Percentiles rank a stretch among this genome's conserved stretches.
Evolutionary conservation across 1,139 yeast species (phyloP).

Genomic region (Groenewaldozyma auringiensis): DNA sequence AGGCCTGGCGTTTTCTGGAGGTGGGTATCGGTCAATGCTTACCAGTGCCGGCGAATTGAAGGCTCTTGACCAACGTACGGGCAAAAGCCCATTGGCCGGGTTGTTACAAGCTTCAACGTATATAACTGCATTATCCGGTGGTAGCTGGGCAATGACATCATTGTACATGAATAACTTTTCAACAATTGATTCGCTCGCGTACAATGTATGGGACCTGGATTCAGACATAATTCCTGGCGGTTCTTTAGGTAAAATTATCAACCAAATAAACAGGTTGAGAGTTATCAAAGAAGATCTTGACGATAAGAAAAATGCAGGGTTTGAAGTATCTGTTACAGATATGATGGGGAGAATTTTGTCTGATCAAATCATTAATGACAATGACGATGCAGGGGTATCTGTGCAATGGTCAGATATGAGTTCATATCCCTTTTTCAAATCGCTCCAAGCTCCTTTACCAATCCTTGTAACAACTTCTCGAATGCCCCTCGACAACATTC

Average conservation of each 20-base stretch:
- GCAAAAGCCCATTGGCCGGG: constrained; percentile 59
- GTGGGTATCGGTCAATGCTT: constrained; percentile 79
- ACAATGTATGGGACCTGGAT: constrained; percentile 60
- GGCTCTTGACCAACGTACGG: constrained; percentile 64
- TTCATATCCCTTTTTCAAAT: constrained; percentile 42
- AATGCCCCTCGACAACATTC: constrained; percentile 49
- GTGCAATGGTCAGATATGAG: constrained; percentile 58
- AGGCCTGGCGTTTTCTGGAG: constrained; percentile 72
- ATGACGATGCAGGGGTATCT: constrained; percentile 49
- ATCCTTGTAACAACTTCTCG: constrained; percentile 71
- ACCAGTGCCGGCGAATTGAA: constrained; percentile 71
- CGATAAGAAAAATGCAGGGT: constrained; percentile 60
- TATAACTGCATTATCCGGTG: constrained; percentile 73
- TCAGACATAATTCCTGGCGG: constrained; percentile 27
- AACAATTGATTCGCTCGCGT: constrained; percentile 49
- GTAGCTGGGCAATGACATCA: constrained; percentile 79
- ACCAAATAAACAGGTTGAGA: constrained; percentile 25
- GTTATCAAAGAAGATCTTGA: constrained; percentile 23
- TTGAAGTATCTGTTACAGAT: constrained; percentile 61
- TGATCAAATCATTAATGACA: constrained; percentile 51
- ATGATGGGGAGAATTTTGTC: constrained; percentile 79
- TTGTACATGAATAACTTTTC: constrained; percentile 75
- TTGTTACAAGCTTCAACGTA: constrained; percentile 66
- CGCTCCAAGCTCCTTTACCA: constrained; percentile 74
- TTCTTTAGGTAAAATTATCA: background rate